Base-by-base conservation (phyloP, 2,329 filamentous ascomycete species). In the Penicillium sp. region DNA sequence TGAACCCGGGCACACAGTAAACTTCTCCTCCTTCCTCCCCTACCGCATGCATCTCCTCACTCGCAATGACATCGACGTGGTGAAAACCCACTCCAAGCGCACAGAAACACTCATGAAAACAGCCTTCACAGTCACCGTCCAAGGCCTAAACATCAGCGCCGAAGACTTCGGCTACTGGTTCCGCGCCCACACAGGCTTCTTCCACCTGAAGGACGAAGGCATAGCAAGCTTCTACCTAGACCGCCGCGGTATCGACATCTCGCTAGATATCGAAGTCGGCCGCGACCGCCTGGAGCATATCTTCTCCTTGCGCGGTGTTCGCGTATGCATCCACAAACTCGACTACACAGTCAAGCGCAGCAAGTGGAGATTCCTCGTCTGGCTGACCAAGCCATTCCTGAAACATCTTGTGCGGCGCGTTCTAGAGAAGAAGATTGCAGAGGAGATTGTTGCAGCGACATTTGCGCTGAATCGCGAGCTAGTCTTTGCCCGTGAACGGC, bases 101-200 rank as follows among this genome's bases (percentile, higher is more conserved):
- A 92, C 88, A 0, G 81, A 82, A 3, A 85, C 88, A 0, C 76
- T 75, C n/a, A 79, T 87, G 52, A 87, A 85, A 25, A 91, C 89
- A 0, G 78, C 89, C 2, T 81, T 94, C 60, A 89, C 88, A 1
- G 81, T 96, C 66, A 90, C 89, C 59, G 76, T 96, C 38, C 87
- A 91, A 60, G 93, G 93, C 0, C 76, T 97, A 9, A 95, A 91
- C 0, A 80, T 94, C 51, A 86, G 88, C 39, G 92, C 92, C 3
- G 86, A 93, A 25, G 91, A 97, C 59, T 80, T 97, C 32, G 93
- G 93, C 25, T 97, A 92, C 76, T 95, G 92, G 85, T 77, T 97
- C 32, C 88, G 89, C 10, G 81, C 89, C 0, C 92, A 94, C 69
- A 85, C 86, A 15, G 86, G 90, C 2, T 65, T 95, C 2, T 78